These are phyloP conservation scores for Udeniomyces megalosporus DNA, from an alignment of 768 basidiomycete species.

Conservation along the genomic window DNA sequence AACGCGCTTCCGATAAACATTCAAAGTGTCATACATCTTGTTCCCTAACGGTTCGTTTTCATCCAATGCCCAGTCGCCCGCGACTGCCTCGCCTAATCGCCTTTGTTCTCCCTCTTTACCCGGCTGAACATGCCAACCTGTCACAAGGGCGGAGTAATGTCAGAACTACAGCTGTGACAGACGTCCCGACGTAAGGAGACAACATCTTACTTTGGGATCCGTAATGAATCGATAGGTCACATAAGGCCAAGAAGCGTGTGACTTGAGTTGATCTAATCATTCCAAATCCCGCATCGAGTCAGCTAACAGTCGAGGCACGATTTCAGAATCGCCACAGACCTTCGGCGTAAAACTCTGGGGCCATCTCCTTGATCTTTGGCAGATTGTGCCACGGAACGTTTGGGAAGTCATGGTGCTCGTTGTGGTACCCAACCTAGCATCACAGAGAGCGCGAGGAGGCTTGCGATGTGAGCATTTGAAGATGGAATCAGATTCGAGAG, in stretches of 20 bases:
- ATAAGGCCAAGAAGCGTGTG: slow-evolving; percentile 87
- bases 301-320: too few relatives aligned
- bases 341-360: slow-evolving; percentile 64
- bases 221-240: slow-evolving; percentile 87
- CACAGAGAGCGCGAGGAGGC: too few relatives aligned
- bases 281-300: too few relatives aligned
- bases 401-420: slow-evolving; percentile 98
- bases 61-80: not conserved
- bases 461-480: not conserved
- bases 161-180: too few relatives aligned
- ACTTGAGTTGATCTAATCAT: slow-evolving; percentile 61
- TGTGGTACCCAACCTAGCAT: slow-evolving; percentile 86
- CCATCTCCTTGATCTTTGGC: slow-evolving; percentile 61
- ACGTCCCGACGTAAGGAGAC: too few relatives aligned
- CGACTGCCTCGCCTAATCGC: slow-evolving; percentile 8
- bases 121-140: slow-evolving; percentile 65
- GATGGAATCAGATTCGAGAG: slow-evolving; percentile 11
- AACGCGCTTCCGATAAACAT: too few relatives aligned
- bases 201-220: slow-evolving; percentile 42
- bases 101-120: slow-evolving; percentile 44
- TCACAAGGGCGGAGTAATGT: too few relatives aligned
- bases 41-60: not conserved
- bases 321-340: too few relatives aligned
- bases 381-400: slow-evolving; percentile 89
- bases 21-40: not conserved